Evolutionary conservation across 1,284 basidiomycete species (phyloP).

Genomic region (Xerocomus nothofagi): DNA sequence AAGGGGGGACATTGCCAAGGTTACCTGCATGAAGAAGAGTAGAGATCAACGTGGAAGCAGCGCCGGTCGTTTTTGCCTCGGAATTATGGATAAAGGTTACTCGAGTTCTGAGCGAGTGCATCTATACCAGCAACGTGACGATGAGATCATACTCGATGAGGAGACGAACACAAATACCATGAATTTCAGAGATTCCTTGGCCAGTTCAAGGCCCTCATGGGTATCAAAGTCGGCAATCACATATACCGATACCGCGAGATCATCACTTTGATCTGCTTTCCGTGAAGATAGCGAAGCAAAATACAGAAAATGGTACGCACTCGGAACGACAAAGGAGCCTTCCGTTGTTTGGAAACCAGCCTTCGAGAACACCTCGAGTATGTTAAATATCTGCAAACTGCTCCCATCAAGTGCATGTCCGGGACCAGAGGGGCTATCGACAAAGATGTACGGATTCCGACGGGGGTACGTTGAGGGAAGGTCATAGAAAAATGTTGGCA

Average conservation of each 20-base stretch:
- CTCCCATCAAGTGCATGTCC: slow-evolving; percentile 14
- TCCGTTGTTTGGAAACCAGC: slow-evolving; percentile 16
- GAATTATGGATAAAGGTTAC: slow-evolving; percentile 71
- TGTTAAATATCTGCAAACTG: slow-evolving; percentile 25
- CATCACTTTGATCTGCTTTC: slow-evolving; percentile 32
- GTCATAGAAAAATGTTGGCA: slow-evolving; percentile 87
- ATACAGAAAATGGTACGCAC: slow-evolving; percentile 16
- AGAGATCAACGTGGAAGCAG: slow-evolving; percentile 16
- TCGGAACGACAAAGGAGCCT: slow-evolving; percentile 27
- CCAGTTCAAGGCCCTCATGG: slow-evolving; percentile 52
- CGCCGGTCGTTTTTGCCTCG: slow-evolving; percentile 11
- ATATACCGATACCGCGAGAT: slow-evolving; percentile 55
- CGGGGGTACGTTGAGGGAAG: slow-evolving; percentile 69
- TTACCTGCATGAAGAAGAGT: slow-evolving; percentile 15
- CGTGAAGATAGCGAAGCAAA: slow-evolving; percentile 3
- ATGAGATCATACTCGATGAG: slow-evolving; percentile 3
- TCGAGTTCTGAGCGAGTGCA: slow-evolving; percentile 45
- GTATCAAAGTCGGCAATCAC: slow-evolving; percentile 82
- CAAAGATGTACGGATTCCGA: slow-evolving; percentile 72
- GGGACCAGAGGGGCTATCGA: slow-evolving; percentile 32
- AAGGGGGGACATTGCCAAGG: slow-evolving; percentile 16
- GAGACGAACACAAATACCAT: slow-evolving; percentile 46
- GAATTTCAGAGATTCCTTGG: slow-evolving; percentile 64
- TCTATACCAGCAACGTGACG: slow-evolving; percentile 34
- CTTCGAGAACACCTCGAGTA: slow-evolving; percentile 27